Conservation (phyloP, 2,329 filamentous ascomycete genomes). For the Hymenoscyphus fraxineus region DNA sequence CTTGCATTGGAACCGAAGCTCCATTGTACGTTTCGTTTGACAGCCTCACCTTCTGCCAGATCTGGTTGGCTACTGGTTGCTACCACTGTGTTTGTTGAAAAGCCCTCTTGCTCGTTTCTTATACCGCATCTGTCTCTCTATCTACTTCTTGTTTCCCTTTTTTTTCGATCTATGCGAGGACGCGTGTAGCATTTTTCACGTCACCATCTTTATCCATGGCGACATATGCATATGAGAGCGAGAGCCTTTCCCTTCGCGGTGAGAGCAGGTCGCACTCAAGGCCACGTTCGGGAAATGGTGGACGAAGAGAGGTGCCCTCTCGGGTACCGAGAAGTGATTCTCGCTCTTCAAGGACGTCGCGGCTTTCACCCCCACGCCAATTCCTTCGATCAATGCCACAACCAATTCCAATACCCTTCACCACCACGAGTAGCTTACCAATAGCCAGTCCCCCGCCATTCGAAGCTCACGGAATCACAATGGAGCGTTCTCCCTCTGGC, state of each 20-base stretch:
- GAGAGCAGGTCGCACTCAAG: conserved; percentile 17
- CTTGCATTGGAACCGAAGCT: not conserved
- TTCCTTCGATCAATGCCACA: conserved; percentile 7
- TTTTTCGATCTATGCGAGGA: conserved; percentile 10
- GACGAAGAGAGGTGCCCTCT: conserved; percentile 17
- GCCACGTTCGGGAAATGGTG: conserved; percentile 4
- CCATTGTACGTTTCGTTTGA: conserved; percentile 12
- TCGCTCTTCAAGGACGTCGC: conserved; percentile 10
- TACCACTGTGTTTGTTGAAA: not conserved
- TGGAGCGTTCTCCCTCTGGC: conserved; percentile 34
- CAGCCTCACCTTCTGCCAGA: conserved; percentile 19
- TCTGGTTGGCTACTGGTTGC: not conserved
- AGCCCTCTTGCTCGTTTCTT: not conserved
- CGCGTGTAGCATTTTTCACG: conserved; percentile 13
- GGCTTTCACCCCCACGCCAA: conserved; percentile 20
- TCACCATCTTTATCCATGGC: conserved; percentile 22
- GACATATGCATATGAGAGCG: conserved; percentile 18
- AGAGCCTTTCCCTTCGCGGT: conserved; percentile 16
- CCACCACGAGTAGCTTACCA: conserved; percentile 13
- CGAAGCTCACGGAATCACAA: conserved; percentile 22
- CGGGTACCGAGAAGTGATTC: conserved; percentile 19
- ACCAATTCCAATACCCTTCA: conserved; percentile 18
- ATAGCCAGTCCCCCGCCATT: conserved; percentile 12
- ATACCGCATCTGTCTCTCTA: conserved; percentile 3
- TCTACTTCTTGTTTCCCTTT: conserved; percentile 13